Evolutionary conservation across 768 basidiomycete species (phyloP).

Genomic region (Trametes maxima): DNA sequence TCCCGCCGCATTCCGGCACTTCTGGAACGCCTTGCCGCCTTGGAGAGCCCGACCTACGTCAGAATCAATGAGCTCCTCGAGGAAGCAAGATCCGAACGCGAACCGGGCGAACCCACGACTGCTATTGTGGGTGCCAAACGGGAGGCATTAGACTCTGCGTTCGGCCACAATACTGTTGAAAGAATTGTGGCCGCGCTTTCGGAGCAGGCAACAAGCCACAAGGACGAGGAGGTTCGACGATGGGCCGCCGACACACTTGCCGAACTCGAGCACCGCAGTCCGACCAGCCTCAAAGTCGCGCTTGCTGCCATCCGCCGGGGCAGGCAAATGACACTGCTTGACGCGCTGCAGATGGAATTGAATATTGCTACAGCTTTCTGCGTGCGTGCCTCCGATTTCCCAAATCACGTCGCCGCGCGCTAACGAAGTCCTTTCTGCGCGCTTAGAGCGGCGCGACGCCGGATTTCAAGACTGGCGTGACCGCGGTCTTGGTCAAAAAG

Average conservation of each 20-base stretch:
- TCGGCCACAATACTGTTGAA: constrained; percentile 71
- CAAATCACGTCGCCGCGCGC: neutral
- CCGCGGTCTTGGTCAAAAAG: constrained; percentile 61
- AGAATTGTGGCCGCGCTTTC: constrained; percentile 62
- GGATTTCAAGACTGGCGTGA: constrained; percentile 86
- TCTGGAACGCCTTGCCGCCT: constrained; percentile 62
- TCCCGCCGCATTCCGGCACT: constrained; percentile 74
- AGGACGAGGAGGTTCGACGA: constrained; percentile 49
- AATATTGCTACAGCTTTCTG: constrained; percentile 88
- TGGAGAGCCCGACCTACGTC: constrained; percentile 51
- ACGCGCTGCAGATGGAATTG: constrained; percentile 83
- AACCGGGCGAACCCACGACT: constrained; percentile 53
- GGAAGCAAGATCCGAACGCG: constrained; percentile 58
- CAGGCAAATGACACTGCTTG: constrained; percentile 57
- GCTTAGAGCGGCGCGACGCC: constrained; percentile 70
- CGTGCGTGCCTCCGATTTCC: constrained; percentile 50
- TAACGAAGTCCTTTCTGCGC: constrained; percentile 1
- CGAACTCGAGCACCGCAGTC: constrained; percentile 71
- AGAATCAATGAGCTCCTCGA: constrained; percentile 72
- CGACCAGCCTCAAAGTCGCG: constrained; percentile 92
- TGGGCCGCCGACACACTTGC: constrained; percentile 80
- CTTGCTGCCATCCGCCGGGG: constrained; percentile 77
- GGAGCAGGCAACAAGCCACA: constrained; percentile 40
- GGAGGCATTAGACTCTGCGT: constrained; percentile 79
- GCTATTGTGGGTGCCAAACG: constrained; percentile 64